Base-by-base conservation (phyloP, 257 asterid species). In the Solanum peruvianum region DNA sequence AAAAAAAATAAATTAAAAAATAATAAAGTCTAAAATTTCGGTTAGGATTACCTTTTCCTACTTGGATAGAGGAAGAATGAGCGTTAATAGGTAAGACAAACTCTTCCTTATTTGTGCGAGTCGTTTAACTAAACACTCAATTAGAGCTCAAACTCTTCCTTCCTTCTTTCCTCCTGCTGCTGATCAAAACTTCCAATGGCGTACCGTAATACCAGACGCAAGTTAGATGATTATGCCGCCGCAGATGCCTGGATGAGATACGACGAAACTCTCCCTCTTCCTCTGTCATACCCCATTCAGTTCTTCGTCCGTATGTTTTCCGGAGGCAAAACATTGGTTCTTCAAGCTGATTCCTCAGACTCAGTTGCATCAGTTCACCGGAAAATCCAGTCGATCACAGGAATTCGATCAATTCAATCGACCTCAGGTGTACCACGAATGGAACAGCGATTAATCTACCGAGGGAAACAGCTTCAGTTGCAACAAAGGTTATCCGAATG, bases 221-320 rank as follows among this genome's bases (percentile, higher is more conserved):
- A 94, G 89, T 93, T 92, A 58, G 98, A 96, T 44, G 98, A 94
- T 83, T 92, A 45, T 60, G 88, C 93, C 69, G 93, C 86, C 88
- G 92, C 90, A 69, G 87, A 85, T 29, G 52, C 85, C 72, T 90
- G 92, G 87, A 92, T 94, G 96, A 90, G 95, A 3, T 92, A 92
- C 4, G 96, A 94, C 93, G 92, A 92, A 20, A 3, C 86, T 72
- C 29, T 90, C 82, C 90, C 92, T 76, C 85, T 92, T 83, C 89
- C 93, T 35, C 89, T 82, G 15, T 91, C 88, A 9, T 29, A 35
- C 81, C 92, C 12, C 86, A 90, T 95, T 87, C 99, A 96, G 42
- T 95, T 95, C 91, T 96, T 95, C 66, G 96, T 96, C 77, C 98
- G 98, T 16, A 71, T 89, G 72, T 89, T 96, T 80, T 89, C 94